phyloP scores from a whole-genome alignment of 2,329 filamentous ascomycete species.

The Camptophora hylomeconis region DNA sequence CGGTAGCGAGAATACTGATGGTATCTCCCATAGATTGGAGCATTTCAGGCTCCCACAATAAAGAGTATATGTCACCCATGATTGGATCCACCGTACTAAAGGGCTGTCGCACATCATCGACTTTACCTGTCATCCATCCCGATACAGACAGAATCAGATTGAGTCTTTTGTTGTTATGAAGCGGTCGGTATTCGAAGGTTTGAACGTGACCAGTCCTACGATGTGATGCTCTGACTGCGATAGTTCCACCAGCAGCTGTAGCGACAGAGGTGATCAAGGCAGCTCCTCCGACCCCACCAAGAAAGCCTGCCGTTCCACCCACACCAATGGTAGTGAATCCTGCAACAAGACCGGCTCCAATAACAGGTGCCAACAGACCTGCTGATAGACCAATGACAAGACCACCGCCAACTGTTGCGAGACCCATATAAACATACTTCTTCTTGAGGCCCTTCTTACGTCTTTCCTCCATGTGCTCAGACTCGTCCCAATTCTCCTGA shows the following conservation, averaged over 20 bases:
- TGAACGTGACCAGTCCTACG: constrained; percentile 81
- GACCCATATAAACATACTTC: constrained; percentile 86
- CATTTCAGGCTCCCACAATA: constrained; percentile 98
- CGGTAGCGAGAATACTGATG: constrained; percentile 94
- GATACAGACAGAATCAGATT: constrained; percentile 92
- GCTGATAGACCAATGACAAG: constrained; percentile 92
- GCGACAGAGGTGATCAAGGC: constrained; percentile 87
- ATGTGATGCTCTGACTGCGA: constrained; percentile 74
- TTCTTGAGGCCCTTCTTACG: constrained; percentile 69
- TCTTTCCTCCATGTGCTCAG: constrained; percentile 79
- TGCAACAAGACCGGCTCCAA: constrained; percentile 83
- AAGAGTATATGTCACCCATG: constrained; percentile 96
- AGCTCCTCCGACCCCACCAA: constrained; percentile 82
- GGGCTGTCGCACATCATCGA: constrained; percentile 88
- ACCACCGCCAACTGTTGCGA: constrained; percentile 89
- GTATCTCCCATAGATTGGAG: constrained; percentile 94
- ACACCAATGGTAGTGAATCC: constrained; percentile 94
- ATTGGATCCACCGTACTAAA: constrained; percentile 94
- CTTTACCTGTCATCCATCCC: constrained; percentile 96
- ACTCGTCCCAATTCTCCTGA: constrained; percentile 96
- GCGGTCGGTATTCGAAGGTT: constrained; percentile 90
- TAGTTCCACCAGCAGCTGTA: constrained; percentile 72
- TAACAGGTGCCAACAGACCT: constrained; percentile 80
- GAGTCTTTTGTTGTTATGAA: constrained; percentile 96
- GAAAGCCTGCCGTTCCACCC: constrained; percentile 72